Evolutionary conservation across 208 protist genomes (phyloP).

Genomic region (Trypanosoma boissoni): DNA sequence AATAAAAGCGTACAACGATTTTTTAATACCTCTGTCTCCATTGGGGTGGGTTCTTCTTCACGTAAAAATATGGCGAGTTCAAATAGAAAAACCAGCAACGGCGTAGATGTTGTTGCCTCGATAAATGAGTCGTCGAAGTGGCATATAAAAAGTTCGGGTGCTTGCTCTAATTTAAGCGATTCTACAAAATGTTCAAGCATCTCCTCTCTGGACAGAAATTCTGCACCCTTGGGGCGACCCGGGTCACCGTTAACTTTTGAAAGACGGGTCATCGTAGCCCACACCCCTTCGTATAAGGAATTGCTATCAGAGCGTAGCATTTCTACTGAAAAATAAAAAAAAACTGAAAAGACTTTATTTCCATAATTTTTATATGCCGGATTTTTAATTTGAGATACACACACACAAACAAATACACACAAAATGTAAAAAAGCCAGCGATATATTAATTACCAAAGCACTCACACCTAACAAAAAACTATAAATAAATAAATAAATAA

Average conservation of each 20-base stretch:
- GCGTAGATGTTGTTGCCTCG: conserved; percentile 11
- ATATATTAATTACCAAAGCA: too few relatives aligned
- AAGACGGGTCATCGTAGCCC: neutral
- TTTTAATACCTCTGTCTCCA: conserved; percentile 12
- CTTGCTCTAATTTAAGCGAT: conserved; percentile 8
- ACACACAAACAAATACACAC: too few relatives aligned
- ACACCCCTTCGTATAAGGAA: conserved; percentile 6
- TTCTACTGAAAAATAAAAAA: too few relatives aligned
- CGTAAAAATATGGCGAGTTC: conserved; percentile 9
- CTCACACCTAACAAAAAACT: too few relatives aligned
- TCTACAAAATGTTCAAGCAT: conserved; percentile 15
- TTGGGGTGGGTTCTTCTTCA: conserved; percentile 12
- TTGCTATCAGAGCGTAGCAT: neutral
- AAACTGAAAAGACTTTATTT: too few relatives aligned
- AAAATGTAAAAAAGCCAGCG: too few relatives aligned
- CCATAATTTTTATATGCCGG: too few relatives aligned
- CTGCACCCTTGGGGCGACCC: neutral
- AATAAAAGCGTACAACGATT: conserved; percentile 18
- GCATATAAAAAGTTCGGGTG: conserved; percentile 4
- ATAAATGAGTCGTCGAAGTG: neutral
- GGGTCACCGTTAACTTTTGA: neutral
- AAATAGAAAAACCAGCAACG: conserved; percentile 18
- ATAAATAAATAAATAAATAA: too few relatives aligned
- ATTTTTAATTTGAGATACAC: too few relatives aligned
- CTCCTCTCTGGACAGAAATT: neutral